Evolutionary conservation across 2,329 filamentous ascomycete genomes (phyloP).

Genomic region (Alternaria sp.): DNA sequence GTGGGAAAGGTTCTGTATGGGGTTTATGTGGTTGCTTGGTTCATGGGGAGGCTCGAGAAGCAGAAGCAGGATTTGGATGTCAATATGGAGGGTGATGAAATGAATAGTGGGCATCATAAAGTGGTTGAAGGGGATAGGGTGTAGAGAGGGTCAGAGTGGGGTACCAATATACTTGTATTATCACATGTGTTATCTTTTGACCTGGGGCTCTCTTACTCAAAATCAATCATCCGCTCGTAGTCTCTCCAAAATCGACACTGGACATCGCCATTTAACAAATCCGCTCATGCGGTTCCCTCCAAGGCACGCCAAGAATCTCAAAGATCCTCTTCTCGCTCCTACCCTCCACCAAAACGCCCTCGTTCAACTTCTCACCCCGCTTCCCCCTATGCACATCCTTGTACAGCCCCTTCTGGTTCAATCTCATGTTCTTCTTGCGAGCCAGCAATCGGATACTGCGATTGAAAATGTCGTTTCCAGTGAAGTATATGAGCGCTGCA

Average conservation of each 20-base stretch:
- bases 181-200: neutral
- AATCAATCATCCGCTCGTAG: neutral
- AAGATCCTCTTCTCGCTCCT: constrained; percentile 81
- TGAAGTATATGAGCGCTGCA: constrained; percentile 91
- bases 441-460: constrained; percentile 81
- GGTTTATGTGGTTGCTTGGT: constrained; percentile 23
- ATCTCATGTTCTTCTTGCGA: constrained; percentile 77
- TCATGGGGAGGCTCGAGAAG: constrained; percentile 11
- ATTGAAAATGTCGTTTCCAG: constrained; percentile 94
- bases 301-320: constrained; percentile 80
- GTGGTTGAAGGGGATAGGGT: neutral
- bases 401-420: constrained; percentile 86
- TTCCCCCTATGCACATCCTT: constrained; percentile 69
- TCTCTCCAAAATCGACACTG: neutral
- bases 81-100: constrained; percentile 9
- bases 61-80: constrained; percentile 26
- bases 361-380: constrained; percentile 65
- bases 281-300: constrained; percentile 64
- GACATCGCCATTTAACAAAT: constrained; percentile 26
- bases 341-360: constrained; percentile 76
- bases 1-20: constrained; percentile 30
- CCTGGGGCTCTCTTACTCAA: neutral
- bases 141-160: neutral
- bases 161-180: neutral
- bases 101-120: neutral